phyloP scores from a whole-genome alignment of 2,329 filamentous ascomycete genomes.

The Colletotrichum endophyticum region DNA sequence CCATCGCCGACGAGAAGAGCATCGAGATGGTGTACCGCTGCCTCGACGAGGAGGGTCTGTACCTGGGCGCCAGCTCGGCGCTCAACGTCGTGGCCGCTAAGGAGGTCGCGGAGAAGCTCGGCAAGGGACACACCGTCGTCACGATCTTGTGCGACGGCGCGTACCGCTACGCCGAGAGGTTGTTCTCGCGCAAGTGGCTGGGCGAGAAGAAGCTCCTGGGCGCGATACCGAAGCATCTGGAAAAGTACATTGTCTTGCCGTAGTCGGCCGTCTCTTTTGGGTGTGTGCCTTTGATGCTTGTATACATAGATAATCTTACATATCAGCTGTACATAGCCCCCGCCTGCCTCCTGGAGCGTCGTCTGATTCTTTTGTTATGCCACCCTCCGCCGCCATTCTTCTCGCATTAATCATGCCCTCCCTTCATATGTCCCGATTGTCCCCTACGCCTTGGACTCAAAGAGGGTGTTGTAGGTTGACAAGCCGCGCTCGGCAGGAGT shows the following conservation, averaged over 20 bases:
- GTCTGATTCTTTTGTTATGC: neutral
- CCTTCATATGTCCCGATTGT: neutral
- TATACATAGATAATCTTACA: constrained; percentile 22
- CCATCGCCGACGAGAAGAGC: constrained; percentile 90
- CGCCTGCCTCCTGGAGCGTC: neutral
- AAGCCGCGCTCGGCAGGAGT: constrained; percentile 23
- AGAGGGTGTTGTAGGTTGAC: constrained; percentile 21
- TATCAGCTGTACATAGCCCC: constrained; percentile 24
- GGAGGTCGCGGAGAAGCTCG: constrained; percentile 90
- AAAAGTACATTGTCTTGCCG: constrained; percentile 93
- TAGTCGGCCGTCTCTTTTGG: constrained; percentile 39
- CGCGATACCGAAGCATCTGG: constrained; percentile 82
- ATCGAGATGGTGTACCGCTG: constrained; percentile 98
- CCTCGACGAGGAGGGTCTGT: constrained; percentile 93
- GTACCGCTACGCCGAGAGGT: constrained; percentile 92
- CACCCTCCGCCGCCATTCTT: neutral
- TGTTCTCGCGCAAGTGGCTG: constrained; percentile 94
- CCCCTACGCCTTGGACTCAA: neutral
- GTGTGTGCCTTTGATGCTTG: constrained; percentile 17
- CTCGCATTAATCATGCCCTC: neutral
- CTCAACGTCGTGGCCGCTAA: constrained; percentile 95
- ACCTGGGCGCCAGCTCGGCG: constrained; percentile 91
- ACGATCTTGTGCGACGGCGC: constrained; percentile 95
- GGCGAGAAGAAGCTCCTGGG: constrained; percentile 81
- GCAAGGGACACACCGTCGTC: constrained; percentile 87